Evolutionary conservation across 1,284 basidiomycete genomes (phyloP).

Genomic region (Pseudozyma pruni): DNA sequence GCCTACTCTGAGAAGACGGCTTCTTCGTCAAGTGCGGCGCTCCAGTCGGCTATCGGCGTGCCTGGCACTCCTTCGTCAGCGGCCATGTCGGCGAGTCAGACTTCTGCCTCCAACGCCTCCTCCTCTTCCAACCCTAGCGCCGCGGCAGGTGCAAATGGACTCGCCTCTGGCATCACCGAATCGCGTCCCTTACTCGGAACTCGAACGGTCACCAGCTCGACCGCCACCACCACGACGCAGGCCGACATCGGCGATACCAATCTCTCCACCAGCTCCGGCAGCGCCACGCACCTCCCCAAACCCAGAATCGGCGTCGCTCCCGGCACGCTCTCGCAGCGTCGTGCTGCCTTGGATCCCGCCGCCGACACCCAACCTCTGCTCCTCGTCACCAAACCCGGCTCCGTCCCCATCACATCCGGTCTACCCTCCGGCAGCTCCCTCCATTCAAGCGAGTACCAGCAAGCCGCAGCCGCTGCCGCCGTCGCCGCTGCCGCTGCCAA

Average conservation of each 20-base stretch:
- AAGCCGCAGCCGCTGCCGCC: conserved; percentile 34
- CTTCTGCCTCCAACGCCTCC: conserved; percentile 25
- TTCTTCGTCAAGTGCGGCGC: conserved; percentile 28
- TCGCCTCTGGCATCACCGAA: conserved; percentile 16
- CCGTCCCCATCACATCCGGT: conserved; percentile 39
- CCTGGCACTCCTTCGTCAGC: conserved; percentile 25
- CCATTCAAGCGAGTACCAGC: conserved; percentile 37
- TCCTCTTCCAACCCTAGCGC: conserved; percentile 13
- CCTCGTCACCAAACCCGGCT: conserved; percentile 45
- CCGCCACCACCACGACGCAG: conserved; percentile 39
- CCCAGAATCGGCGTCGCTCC: conserved; percentile 8
- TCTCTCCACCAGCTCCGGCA: conserved; percentile 32
- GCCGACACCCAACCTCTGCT: conserved; percentile 27
- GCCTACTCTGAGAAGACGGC: conserved; percentile 17
- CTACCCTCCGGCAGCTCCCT: conserved; percentile 20
- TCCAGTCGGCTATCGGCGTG: conserved; percentile 10
- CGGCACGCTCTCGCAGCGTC: conserved; percentile 33
- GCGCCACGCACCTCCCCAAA: conserved; percentile 25
- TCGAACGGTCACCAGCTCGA: conserved; percentile 38
- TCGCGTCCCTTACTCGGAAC: conserved; percentile 30
- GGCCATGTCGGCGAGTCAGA: conserved; percentile 41
- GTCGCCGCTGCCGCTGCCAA: conserved; percentile 28
- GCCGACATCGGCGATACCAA: conserved; percentile 25
- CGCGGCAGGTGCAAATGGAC: neutral
- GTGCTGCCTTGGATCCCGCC: conserved; percentile 5